Percentiles rank a stretch among this genome's conserved stretches.
Evolutionary conservation across 805 yeast genomes (phyloP).

Genomic region (Wickerhamomyces ciferrii): DNA sequence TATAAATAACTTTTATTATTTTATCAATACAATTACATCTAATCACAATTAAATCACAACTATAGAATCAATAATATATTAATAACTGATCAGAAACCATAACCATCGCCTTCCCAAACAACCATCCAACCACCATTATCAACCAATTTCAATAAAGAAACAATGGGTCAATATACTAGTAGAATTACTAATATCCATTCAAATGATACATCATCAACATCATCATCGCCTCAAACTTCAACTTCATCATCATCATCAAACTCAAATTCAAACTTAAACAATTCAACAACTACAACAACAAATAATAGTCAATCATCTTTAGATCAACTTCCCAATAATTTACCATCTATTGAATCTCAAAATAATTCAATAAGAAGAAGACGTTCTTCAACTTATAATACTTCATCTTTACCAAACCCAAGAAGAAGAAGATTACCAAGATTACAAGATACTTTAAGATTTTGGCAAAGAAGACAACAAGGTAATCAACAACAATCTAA

Average conservation of each 20-base stretch:
- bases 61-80: no score
- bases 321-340: background rate
- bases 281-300: no score
- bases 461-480: slow-evolving; percentile 8
- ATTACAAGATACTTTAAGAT: slow-evolving; percentile 7
- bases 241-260: background rate
- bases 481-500: background rate
- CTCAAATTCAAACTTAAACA: no score
- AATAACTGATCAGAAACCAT: no score
- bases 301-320: background rate
- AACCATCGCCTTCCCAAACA: no score
- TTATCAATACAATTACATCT: no score
- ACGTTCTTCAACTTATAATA: slow-evolving; percentile 15
- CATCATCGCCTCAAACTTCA: background rate
- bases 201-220: background rate
- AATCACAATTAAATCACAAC: no score
- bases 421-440: slow-evolving; percentile 18
- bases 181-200: background rate
- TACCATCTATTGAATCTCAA: background rate
- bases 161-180: slow-evolving; percentile 7
- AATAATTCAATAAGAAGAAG: slow-evolving; percentile 13
- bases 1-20: no score
- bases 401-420: slow-evolving; percentile 10
- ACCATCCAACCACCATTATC: no score
- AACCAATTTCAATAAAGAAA: no score